Conservation (phyloP, 176 grass and related monocot species). For the Triticum urartu region DNA sequence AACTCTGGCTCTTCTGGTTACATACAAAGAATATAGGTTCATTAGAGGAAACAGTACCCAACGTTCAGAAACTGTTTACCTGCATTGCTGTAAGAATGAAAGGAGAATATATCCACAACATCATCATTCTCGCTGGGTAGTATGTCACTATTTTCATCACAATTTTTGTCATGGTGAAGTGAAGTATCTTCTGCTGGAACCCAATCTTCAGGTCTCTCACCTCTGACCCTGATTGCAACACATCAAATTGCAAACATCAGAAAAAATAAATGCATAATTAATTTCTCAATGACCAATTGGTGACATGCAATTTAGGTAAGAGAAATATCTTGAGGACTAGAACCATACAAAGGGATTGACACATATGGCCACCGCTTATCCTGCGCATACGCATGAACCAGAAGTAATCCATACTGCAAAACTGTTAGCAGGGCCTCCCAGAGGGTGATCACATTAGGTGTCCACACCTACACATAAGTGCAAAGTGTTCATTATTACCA, state of each 20-base stretch:
- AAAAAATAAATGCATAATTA: not conserved
- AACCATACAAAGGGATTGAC: conserved; percentile 76
- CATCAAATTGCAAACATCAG: conserved; percentile 23
- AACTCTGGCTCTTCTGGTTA: not conserved
- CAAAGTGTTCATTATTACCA: conserved; percentile 9
- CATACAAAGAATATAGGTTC: not conserved
- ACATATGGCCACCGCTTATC: conserved; percentile 90
- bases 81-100: conserved; percentile 29
- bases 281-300: not conserved
- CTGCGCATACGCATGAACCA: conserved; percentile 88
- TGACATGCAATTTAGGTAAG: not conserved
- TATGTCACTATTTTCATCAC: conserved; percentile 32
- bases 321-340: not conserved
- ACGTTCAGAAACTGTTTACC: conserved; percentile 27
- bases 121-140: conserved; percentile 23
- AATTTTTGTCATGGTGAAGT: conserved; percentile 16
- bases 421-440: conserved; percentile 85
- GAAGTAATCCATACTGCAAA: conserved; percentile 78
- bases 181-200: conserved; percentile 49
- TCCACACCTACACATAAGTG: conserved; percentile 59
- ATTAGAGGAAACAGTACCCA: not conserved
- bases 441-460: conserved; percentile 75
- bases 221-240: conserved; percentile 49
- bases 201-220: conserved; percentile 92
- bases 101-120: conserved; percentile 59